A percentile compares a stretch with the other conserved stretches of the same genome.
phyloP scores from a whole-genome alignment of 441 rosid species.

The Macaranga tanarius region DNA sequence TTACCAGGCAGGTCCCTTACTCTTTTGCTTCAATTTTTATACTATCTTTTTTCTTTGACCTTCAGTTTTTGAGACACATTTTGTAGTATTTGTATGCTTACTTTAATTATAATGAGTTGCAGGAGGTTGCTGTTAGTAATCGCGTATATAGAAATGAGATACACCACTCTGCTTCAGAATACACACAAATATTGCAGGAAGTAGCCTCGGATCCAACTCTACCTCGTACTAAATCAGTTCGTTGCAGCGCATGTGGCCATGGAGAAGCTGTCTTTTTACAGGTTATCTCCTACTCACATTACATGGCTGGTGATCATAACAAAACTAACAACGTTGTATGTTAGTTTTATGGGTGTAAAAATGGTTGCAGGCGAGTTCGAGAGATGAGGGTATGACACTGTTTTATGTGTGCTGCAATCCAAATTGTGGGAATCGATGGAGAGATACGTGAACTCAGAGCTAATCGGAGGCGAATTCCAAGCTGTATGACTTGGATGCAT shows the following conservation, averaged over 20 bases:
- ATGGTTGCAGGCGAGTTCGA: slow-evolving; percentile 30
- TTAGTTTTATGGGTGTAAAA: no score
- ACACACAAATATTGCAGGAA: slow-evolving; percentile 68
- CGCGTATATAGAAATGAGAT: slow-evolving; percentile 78
- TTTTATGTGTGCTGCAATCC: slow-evolving; percentile 84
- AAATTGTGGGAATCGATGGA: slow-evolving; percentile 66
- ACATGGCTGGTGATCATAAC: no score
- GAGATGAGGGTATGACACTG: slow-evolving; percentile 78
- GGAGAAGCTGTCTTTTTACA: slow-evolving; percentile 89
- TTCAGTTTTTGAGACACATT: no score
- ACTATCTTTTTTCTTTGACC: no score
- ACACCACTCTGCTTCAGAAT: slow-evolving; percentile 65
- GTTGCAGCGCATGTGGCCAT: slow-evolving; percentile 62
- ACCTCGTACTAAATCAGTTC: slow-evolving; percentile 77
- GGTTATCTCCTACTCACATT: slow-evolving; percentile 30
- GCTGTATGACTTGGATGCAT: not conserved
- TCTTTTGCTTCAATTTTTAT: not conserved
- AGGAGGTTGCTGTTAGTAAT: slow-evolving; percentile 72
- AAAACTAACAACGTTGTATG: no score
- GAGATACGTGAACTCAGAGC: slow-evolving; percentile 36
- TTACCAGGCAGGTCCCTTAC: slow-evolving; percentile 69
- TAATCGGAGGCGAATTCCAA: not conserved
- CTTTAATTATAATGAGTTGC: slow-evolving; percentile 19
- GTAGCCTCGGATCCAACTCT: slow-evolving; percentile 89
- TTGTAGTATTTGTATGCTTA: not conserved